phyloP scores from a whole-genome alignment of 148 eudicot genomes.

The Polygonum maritimum region DNA sequence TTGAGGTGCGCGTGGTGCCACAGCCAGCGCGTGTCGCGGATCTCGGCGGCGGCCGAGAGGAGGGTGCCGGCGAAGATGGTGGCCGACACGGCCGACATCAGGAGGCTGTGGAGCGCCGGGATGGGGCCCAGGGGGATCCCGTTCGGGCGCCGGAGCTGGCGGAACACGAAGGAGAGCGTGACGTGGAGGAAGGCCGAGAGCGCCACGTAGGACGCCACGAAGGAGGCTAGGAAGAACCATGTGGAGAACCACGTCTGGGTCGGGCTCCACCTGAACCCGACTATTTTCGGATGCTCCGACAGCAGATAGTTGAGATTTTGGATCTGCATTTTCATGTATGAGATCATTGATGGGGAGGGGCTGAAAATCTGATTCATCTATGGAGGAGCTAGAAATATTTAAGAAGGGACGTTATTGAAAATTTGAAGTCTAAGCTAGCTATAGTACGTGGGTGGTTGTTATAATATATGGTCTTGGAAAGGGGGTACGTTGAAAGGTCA shows the following conservation, averaged over 20 bases:
- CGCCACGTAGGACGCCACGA: slow-evolving; percentile 18
- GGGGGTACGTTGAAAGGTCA: background rate
- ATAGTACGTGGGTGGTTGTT: background rate
- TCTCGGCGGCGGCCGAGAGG: slow-evolving; percentile 31
- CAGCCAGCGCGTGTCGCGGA: slow-evolving; percentile 36
- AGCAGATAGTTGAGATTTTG: slow-evolving; percentile 23
- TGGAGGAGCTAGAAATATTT: background rate
- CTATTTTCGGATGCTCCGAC: slow-evolving; percentile 34
- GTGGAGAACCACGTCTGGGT: slow-evolving; percentile 43
- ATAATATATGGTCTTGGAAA: background rate
- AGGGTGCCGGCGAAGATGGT: slow-evolving; percentile 34
- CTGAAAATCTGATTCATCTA: background rate
- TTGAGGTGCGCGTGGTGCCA: slow-evolving; percentile 34
- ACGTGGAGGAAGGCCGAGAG: slow-evolving; percentile 22
- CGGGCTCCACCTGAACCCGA: slow-evolving; percentile 38
- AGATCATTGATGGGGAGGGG: background rate
- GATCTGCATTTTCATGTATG: background rate
- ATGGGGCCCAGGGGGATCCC: slow-evolving; percentile 19
- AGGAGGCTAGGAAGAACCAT: slow-evolving; percentile 31
- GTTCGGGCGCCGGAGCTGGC: background rate
- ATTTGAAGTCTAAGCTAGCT: background rate
- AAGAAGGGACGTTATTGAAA: background rate
- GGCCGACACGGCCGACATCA: slow-evolving; percentile 24
- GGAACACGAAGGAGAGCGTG: slow-evolving; percentile 13
- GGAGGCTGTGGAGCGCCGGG: slow-evolving; percentile 38